Evolutionary conservation across 2,329 filamentous ascomycete species (phyloP), one percentile per base, ranked within the genome.

Genomic region (Mycosphaerella sp.): DNA sequence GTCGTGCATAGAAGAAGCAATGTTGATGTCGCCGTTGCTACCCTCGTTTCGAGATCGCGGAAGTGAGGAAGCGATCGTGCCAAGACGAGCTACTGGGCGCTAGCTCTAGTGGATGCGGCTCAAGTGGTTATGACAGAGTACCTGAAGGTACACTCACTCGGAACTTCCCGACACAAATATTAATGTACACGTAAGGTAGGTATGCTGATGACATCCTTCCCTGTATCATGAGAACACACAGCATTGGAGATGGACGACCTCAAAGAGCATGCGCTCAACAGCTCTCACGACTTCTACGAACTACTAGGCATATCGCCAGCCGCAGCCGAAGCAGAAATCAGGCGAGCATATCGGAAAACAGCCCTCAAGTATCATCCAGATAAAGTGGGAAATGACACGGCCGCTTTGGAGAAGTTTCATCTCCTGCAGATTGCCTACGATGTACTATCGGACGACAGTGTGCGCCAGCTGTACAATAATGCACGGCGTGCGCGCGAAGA

Each of bases 281-380:
- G 66, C 10, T 62, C 66, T 2, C 64, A 71, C 59, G 87, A 95
- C 69, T 86, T 91, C 57, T 95, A 93, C 73, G 81, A 79, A 21
- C 77, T 95, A 21, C 79, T 95, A 13, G 79, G 79, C 49, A 75
- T 93, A 44, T 74, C 81, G 50, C 75, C 81, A 16, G 77, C 82
- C 14, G 80, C 84, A 0, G 72, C 77, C 16, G 84, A 85, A 50
- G 73, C 81, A n/a, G 85, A 89, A 56, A 85, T 95, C 63, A 84
- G 87, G 57, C 83, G 86, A 59, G 89, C 88, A 40, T 96, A 91
- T 76, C 82, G 89, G 53, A 87, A 87, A 62, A 84, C 85, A 27
- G 89, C 89, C 3, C 76, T 95, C n/a, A 89, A 88, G 64, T 89
- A 90, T 74, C 91, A 97, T 69, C 91, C 91, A 1, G 91, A 97